These are phyloP conservation scores for Scortechinia acanthostroma DNA, from an alignment of 2,329 filamentous ascomycete species.

Conservation along the genomic window DNA sequence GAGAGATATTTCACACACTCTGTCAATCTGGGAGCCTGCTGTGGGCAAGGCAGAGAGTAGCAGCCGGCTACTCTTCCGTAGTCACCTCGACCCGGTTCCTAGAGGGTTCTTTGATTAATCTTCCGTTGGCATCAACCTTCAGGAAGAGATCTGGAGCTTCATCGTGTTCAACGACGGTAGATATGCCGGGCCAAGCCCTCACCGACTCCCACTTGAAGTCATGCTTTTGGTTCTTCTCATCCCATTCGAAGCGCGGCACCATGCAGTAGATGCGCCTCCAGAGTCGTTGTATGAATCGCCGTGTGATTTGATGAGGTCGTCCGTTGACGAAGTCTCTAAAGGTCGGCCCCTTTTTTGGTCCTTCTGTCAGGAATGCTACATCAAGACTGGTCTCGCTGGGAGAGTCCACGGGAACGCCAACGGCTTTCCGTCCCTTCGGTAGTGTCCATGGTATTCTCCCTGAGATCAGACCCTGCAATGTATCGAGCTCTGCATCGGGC, in stretches of 20 bases:
- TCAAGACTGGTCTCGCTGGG: too few relatives aligned
- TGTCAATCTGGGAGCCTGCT: too few relatives aligned
- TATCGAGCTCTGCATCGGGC: constrained; percentile 20
- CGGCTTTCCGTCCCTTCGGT: constrained; percentile 14
- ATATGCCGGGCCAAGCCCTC: too few relatives aligned
- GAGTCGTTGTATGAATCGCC: constrained; percentile 22
- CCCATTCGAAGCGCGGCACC: constrained; percentile 17
- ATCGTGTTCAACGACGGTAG: too few relatives aligned
- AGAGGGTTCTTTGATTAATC: too few relatives aligned
- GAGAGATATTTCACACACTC: too few relatives aligned
- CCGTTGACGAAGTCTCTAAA: constrained; percentile 20
- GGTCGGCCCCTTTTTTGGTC: constrained; percentile 22
- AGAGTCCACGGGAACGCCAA: too few relatives aligned
- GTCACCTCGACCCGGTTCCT: too few relatives aligned
- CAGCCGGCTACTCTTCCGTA: too few relatives aligned
- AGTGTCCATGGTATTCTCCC: constrained; percentile 18
- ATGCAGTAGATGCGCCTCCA: constrained; percentile 23
- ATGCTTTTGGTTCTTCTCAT: constrained; percentile 10
- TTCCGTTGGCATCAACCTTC: too few relatives aligned
- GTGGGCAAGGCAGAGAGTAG: too few relatives aligned
- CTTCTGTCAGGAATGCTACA: constrained; percentile 19
- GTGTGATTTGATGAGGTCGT: constrained; percentile 26
- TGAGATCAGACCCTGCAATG: constrained; percentile 19
- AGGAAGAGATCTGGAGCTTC: too few relatives aligned
- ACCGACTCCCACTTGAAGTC: constrained; percentile 16